A percentile compares a stretch with the other conserved stretches of the same genome.
Conservation (phyloP, 2,329 filamentous ascomycete species). For the Hymenoscyphus linearis region DNA sequence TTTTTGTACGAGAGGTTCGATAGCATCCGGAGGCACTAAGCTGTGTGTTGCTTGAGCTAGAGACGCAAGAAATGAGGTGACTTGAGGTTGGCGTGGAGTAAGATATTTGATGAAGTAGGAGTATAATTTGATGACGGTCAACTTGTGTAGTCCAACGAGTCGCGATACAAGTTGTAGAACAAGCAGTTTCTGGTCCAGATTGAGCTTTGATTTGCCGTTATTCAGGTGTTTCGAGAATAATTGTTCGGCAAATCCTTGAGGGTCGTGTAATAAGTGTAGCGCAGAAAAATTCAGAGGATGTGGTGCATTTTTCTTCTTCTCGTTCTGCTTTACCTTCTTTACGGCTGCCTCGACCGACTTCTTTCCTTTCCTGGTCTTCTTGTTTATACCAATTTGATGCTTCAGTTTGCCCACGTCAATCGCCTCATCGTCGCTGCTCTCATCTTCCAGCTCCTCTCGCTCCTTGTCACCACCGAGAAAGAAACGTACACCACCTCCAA, state of each 20-base stretch:
- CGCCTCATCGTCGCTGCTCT: constrained; percentile 80
- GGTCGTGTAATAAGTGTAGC: constrained; percentile 86
- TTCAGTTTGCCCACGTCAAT: constrained; percentile 75
- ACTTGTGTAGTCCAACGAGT: constrained; percentile 85
- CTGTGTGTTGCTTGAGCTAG: constrained; percentile 88
- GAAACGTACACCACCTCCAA: constrained; percentile 81
- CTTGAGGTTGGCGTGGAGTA: constrained; percentile 79
- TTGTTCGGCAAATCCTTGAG: constrained; percentile 86
- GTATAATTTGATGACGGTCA: constrained; percentile 85
- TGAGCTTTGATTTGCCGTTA: constrained; percentile 76
- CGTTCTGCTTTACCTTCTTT: constrained; percentile 73
- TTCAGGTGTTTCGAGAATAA: constrained; percentile 90
- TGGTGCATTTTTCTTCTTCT: constrained; percentile 82
- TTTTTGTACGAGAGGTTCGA: constrained; percentile 88
- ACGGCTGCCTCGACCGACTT: constrained; percentile 75
- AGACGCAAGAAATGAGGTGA: constrained; percentile 89
- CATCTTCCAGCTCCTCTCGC: constrained; percentile 85
- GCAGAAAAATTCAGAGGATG: constrained; percentile 94
- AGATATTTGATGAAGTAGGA: constrained; percentile 95
- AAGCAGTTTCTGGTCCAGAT: constrained; percentile 83
- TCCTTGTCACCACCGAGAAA: constrained; percentile 96
- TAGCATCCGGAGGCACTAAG: constrained; percentile 83
- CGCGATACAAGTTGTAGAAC: constrained; percentile 87
- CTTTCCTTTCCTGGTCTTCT: constrained; percentile 87
- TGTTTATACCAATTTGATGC: constrained; percentile 88